These are phyloP conservation scores for Hanseniaspora meyeri DNA, from an alignment of 805 yeast genomes.

Conservation along the genomic window DNA sequence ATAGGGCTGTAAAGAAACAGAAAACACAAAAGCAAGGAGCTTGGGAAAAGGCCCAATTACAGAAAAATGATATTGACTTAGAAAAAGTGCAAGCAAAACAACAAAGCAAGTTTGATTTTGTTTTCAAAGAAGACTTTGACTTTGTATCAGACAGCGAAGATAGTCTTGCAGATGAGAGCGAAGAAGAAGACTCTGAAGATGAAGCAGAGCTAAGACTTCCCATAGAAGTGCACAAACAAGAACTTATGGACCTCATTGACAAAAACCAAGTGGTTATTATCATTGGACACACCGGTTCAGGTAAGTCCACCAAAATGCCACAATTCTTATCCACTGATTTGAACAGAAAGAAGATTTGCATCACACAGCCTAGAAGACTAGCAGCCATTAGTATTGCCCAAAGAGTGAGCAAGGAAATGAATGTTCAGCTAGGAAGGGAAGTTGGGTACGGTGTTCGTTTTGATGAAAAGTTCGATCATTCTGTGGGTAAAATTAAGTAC, in stretches of 20 bases:
- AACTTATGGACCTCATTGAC: slow-evolving; percentile 47
- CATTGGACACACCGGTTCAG: slow-evolving; percentile 87
- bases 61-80: slow-evolving; percentile 19
- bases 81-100: slow-evolving; percentile 9
- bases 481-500: slow-evolving; percentile 64
- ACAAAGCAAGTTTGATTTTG: slow-evolving; percentile 51
- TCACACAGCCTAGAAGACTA: slow-evolving; percentile 91
- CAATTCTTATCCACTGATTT: slow-evolving; percentile 80
- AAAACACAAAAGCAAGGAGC: slow-evolving; percentile 24
- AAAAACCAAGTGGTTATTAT: slow-evolving; percentile 58
- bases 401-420: slow-evolving; percentile 85
- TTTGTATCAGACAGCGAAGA: slow-evolving; percentile 36
- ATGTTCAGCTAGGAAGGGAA: slow-evolving; percentile 61
- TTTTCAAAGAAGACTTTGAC: slow-evolving; percentile 55
- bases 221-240: slow-evolving; percentile 50
- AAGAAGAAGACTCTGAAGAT: slow-evolving; percentile 23
- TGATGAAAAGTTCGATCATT: slow-evolving; percentile 55
- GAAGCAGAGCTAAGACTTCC: slow-evolving; percentile 51
- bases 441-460: slow-evolving; percentile 87
- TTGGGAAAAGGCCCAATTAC: slow-evolving; percentile 28
- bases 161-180: slow-evolving; percentile 23
- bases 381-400: slow-evolving; percentile 88
- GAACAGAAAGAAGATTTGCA: slow-evolving; percentile 49
- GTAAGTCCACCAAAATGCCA: slow-evolving; percentile 88
- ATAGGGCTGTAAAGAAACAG: slow-evolving; percentile 3